A percentile compares a stretch with the other conserved stretches of the same genome.
Conservation (phyloP, 2,329 filamentous ascomycete species). For the Aschersonia sp. region DNA sequence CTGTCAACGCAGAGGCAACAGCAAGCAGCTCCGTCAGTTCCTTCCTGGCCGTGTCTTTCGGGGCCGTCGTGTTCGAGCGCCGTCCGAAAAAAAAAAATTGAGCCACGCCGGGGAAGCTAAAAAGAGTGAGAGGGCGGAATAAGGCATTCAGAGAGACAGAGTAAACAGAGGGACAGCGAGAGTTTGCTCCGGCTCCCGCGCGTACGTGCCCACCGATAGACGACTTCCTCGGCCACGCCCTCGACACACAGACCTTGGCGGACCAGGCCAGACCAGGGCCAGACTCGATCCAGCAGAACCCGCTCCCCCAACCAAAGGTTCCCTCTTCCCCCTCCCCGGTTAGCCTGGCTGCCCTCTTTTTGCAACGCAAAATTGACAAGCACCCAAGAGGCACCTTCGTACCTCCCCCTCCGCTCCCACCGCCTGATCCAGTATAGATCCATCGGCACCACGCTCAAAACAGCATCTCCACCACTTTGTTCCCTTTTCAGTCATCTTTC, state of each 20-base stretch:
- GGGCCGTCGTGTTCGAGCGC: too few species aligned
- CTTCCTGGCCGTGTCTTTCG: too few species aligned
- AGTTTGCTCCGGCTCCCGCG: not conserved
- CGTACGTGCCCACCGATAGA: not conserved
- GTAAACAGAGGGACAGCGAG: too few species aligned
- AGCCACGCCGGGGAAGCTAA: too few species aligned
- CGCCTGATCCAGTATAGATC: slow-evolving; percentile 52
- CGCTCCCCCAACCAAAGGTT: slow-evolving; percentile 7
- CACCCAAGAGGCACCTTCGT: slow-evolving; percentile 24
- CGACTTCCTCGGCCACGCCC: slow-evolving; percentile 11
- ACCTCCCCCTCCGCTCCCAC: slow-evolving; percentile 32
- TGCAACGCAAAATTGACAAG: slow-evolving; percentile 2
- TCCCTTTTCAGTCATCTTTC: slow-evolving; percentile 26
- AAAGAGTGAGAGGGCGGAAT: too few species aligned
- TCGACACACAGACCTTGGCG: not conserved
- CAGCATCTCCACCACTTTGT: slow-evolving; percentile 46
- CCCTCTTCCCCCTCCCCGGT: not conserved
- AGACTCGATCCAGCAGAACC: slow-evolving; percentile 23
- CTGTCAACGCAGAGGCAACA: too few species aligned
- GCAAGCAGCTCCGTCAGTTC: too few species aligned
- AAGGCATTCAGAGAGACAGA: too few species aligned
- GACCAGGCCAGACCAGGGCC: slow-evolving; percentile 11
- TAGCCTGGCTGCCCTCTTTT: not conserved
- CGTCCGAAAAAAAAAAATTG: too few species aligned
- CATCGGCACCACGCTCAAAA: slow-evolving; percentile 51